These are phyloP conservation scores for Globisporangium ultimum DNA, from an alignment of 352 stramenopile genomes.

Conservation along the genomic window DNA sequence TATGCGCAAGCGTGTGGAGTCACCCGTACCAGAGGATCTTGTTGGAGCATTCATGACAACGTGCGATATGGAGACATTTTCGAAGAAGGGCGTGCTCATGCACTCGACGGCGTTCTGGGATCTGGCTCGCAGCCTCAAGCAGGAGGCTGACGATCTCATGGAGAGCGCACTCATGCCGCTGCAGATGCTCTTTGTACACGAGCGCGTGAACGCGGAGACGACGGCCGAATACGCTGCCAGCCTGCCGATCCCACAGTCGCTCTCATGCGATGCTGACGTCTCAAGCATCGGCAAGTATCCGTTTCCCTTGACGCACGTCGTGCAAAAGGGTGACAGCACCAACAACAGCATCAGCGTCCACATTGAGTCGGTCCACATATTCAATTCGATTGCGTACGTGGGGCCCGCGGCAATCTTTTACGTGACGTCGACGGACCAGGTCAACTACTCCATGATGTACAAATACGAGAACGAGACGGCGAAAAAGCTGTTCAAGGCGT, in stretches of 20 bases:
- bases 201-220: neutral
- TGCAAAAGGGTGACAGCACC: neutral
- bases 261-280: neutral
- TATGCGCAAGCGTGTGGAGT: neutral
- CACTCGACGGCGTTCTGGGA: conserved; percentile 6
- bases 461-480: conserved; percentile 5
- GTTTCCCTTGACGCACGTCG: neutral
- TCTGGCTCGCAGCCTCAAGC: conserved; percentile 5
- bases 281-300: conserved; percentile 12
- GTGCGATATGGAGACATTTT: neutral
- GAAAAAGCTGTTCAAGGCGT: neutral
- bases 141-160: conserved; percentile 2
- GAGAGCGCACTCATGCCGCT: neutral
- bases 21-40: neutral
- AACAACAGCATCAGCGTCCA: neutral
- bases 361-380: conserved; percentile 10
- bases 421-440: conserved; percentile 7
- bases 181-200: neutral
- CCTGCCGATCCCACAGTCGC: neutral
- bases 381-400: conserved; percentile 4
- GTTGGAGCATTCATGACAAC: neutral
- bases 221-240: neutral
- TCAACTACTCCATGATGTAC: conserved; percentile 12
- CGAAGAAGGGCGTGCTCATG: neutral
- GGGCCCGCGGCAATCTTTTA: conserved; percentile 5